Percentiles rank a stretch among this genome's conserved stretches.
Evolutionary conservation across 345 rosid species (phyloP).

Genomic region (Pistacia vera): DNA sequence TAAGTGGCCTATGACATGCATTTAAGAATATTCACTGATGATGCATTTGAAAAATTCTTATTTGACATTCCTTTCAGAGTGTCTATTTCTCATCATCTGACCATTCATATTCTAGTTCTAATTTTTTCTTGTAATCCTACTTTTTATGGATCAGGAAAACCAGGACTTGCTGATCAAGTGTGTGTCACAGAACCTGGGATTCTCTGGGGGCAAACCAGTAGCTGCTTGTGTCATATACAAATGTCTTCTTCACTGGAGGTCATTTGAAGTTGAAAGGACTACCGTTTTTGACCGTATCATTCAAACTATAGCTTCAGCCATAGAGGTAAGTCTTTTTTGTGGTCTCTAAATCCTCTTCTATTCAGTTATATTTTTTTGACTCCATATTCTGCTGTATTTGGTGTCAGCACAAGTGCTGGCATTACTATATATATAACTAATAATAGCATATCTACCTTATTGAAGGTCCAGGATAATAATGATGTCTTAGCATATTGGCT

Average conservation of each 20-base stretch:
- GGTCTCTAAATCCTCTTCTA: not conserved
- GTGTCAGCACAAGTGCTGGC: slow-evolving; percentile 13
- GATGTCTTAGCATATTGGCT: slow-evolving; percentile 90
- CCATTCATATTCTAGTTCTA: slow-evolving; percentile 11
- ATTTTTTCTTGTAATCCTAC: slow-evolving; percentile 11
- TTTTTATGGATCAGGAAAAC: slow-evolving; percentile 66
- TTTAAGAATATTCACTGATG: not conserved
- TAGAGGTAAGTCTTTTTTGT: slow-evolving; percentile 57
- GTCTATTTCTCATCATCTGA: slow-evolving; percentile 6
- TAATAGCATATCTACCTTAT: slow-evolving; percentile 25
- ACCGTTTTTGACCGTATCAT: slow-evolving; percentile 93
- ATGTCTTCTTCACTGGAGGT: slow-evolving; percentile 98
- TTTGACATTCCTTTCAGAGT: slow-evolving; percentile 1
- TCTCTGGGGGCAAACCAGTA: slow-evolving; percentile 83
- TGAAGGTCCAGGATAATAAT: slow-evolving; percentile 85
- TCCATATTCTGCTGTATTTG: slow-evolving; percentile 14
- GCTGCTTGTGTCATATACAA: slow-evolving; percentile 96
- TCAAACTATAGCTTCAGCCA: slow-evolving; percentile 89
- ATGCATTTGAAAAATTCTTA: slow-evolving; percentile 7
- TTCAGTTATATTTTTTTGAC: not conserved
- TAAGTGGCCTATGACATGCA: slow-evolving; percentile 23
- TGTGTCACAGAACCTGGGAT: slow-evolving; percentile 89
- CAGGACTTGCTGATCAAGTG: slow-evolving; percentile 92
- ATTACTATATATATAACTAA: slow-evolving; percentile 17
- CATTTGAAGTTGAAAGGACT: slow-evolving; percentile 98